Evolutionary conservation across 176 grass and related monocot genomes (phyloP), one percentile per base, ranked within the genome.

Genomic region (Microstegium vimineum): DNA sequence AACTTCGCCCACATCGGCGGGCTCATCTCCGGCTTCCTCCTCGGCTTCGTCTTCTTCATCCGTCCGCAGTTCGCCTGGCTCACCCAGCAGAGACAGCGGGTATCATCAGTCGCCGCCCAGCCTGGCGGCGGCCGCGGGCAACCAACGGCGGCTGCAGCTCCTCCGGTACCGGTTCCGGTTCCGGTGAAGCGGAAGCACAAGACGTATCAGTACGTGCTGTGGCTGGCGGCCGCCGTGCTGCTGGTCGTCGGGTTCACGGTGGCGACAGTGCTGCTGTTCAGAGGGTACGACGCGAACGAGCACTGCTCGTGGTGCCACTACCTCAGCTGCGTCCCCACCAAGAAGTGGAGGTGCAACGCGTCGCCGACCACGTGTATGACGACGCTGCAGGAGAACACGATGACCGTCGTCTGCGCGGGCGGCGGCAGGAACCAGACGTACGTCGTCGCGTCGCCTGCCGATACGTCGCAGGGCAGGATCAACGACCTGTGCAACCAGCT

Each of bases 1-100:
- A 98, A 98, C 71, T 98, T 98, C 73, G 95, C 95, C 36, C 95
- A 98, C 87, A 85, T 98, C 38, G 95, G 95, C 69, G 95, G 92
- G 30, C 90, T 98, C 71, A 33, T 91, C 54, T 98, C 95, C 2
- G 95, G 95, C 47, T 95, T 98, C 82, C 75, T 95, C 73, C 90
- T 98, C 13, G 95, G 95, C 37, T 98, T 98, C 71, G 89, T 95
- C 71, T 41, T 93, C 38, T 88, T 98, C 12, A 79, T 98, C 66
- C 84, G 90, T 1, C 95, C 95, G 7, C 95, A 98, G 15, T 93
- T 84, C 63, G 92, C 88, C 1, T 97, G 89, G 90, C 25, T 89
- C 5, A 83, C 37, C 81, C 87, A 87, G 84, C 87, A 85, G 73
- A 89, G 71, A 51, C 82, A 68, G 52, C 82, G 73, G 52, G 67